phyloP scores from a whole-genome alignment of 164 flowering plant genomes.

The Houttuynia cordata region DNA sequence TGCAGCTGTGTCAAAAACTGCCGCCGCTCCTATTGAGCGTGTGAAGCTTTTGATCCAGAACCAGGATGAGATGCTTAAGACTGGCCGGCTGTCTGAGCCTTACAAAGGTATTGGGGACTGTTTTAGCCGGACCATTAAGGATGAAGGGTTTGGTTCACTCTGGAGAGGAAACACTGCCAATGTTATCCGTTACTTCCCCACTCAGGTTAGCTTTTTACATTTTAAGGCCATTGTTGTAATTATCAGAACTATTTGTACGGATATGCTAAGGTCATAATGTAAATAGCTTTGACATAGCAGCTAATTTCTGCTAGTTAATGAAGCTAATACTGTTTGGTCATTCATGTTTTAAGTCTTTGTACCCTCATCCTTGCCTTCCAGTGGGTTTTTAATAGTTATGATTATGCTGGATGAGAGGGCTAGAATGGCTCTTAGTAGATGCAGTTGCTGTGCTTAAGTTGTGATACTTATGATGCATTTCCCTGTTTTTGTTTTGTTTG shows the following conservation, averaged over 20 bases:
- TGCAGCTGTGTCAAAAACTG: slow-evolving; percentile 83
- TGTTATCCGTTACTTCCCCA: slow-evolving; percentile 88
- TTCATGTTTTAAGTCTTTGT: too few relatives aligned
- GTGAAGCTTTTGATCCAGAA: slow-evolving; percentile 86
- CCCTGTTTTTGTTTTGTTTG: background rate
- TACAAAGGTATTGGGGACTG: slow-evolving; percentile 87
- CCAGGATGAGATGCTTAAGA: slow-evolving; percentile 76
- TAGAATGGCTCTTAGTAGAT: too few relatives aligned
- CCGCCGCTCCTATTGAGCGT: slow-evolving; percentile 86
- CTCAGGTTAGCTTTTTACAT: slow-evolving; percentile 43
- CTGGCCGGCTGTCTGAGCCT: slow-evolving; percentile 73
- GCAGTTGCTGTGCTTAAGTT: too few relatives aligned
- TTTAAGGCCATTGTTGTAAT: background rate
- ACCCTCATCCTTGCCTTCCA: too few relatives aligned
- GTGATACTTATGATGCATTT: too few relatives aligned
- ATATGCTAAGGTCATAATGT: too few relatives aligned
- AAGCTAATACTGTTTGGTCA: too few relatives aligned
- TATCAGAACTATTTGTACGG: too few relatives aligned
- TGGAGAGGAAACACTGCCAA: slow-evolving; percentile 93
- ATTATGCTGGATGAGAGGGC: too few relatives aligned
- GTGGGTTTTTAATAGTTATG: too few relatives aligned
- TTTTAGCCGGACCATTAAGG: slow-evolving; percentile 50
- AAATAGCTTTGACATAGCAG: too few relatives aligned
- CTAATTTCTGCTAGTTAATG: too few relatives aligned
- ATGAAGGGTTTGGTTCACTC: slow-evolving; percentile 51